Evolutionary conservation across 495 filamentous ascomycete genomes (phyloP), one percentile per base, ranked within the genome.

Genomic region (Pseudotulostoma volvatum): DNA sequence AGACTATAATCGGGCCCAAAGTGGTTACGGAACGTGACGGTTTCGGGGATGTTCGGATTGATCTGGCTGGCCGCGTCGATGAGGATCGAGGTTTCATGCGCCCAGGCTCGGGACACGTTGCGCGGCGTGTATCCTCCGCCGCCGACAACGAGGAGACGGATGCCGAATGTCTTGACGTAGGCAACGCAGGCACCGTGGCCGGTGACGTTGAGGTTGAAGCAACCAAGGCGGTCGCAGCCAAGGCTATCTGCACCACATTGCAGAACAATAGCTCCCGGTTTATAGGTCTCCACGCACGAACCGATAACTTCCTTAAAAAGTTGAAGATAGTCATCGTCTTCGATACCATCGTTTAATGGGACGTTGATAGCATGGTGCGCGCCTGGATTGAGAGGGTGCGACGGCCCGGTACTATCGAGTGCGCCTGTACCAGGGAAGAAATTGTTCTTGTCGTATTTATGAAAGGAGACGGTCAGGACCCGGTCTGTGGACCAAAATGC

Each of bases 101-200:
- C 81, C 90, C 90, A 97, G 34, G 85, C 80, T 36, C 92, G 79
- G 9, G 88, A 90, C 17, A 97, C 90, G 49, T 97, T 97, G 34
- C 88, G 75, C 7, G 90, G 84, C n/a, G 90, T 97, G 61, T 97
- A 97, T 9, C 90, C 90, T 38, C 90, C 90, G 30, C 90, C 90
- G 18, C 90, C 90, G 41, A 96, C 77, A 47, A 97, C 73, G 36
- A 97, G 73, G 34, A 96, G 63, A 17, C 87, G 90, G 0, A 90
- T 58, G 13, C 68, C 63, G 43, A 84, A 70, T 16, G 61, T 73
- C 55, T 94, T 94, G 52, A 82, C 80, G 53, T 76, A 93, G 31
- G 75, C 74, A 44, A 96, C 82, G 60, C 92, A 96, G 44, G 77
- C 76, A 31, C 85, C 90, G 60, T 97, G 90, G 4, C 85, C 87